Evolutionary conservation across 129 eudicot genomes (phyloP).

Genomic region (Saposhnikovia divaricata): DNA sequence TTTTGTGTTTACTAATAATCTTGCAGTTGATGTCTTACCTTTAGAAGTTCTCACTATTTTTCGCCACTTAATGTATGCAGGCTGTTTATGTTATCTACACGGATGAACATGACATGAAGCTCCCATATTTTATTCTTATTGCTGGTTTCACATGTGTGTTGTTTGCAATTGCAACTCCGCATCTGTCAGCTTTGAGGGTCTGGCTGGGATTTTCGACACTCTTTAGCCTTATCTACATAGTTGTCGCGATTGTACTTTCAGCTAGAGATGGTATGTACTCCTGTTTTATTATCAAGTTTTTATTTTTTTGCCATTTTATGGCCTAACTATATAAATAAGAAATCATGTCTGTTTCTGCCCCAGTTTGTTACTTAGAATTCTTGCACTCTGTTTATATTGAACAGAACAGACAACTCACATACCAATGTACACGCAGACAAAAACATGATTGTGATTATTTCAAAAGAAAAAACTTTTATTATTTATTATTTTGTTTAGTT

Average conservation of each 20-base stretch:
- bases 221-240: conserved; percentile 55
- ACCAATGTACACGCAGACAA: neutral
- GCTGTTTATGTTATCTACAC: conserved; percentile 55
- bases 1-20: neutral
- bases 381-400: neutral
- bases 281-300: neutral
- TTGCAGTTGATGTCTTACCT: neutral
- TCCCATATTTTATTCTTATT: conserved; percentile 61
- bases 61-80: conserved; percentile 34
- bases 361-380: neutral
- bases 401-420: neutral
- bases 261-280: conserved; percentile 61
- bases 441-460: neutral
- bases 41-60: neutral
- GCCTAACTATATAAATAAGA: neutral
- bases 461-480: too few species aligned
- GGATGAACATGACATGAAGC: conserved; percentile 58
- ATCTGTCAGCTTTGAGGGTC: conserved; percentile 66
- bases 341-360: neutral
- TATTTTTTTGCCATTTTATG: neutral
- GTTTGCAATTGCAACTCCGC: conserved; percentile 79
- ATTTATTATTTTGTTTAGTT: neutral
- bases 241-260: conserved; percentile 49
- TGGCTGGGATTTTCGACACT: conserved; percentile 88
- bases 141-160: conserved; percentile 67